Percentiles rank a stretch among this genome's conserved stretches.
Conservation (phyloP, 306 rosid genomes). For the Dryas alaskensis region DNA sequence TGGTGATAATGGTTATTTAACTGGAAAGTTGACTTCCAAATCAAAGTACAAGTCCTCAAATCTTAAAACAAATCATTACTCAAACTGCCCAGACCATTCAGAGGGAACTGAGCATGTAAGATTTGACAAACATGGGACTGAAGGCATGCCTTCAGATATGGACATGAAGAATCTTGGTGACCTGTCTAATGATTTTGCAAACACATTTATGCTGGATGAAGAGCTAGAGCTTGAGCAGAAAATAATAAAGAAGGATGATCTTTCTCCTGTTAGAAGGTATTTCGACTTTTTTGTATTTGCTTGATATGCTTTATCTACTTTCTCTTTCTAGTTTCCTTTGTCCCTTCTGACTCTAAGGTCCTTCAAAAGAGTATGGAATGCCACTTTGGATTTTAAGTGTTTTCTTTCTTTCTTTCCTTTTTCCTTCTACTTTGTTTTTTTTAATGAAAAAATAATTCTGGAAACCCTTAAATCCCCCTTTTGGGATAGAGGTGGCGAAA, state of each 20-base stretch:
- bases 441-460: background rate
- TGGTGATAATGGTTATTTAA: slow-evolving; percentile 16
- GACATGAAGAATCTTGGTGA: slow-evolving; percentile 46
- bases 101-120: slow-evolving; percentile 29
- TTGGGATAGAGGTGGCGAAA: background rate
- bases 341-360: background rate
- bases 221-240: slow-evolving; percentile 87
- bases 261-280: slow-evolving; percentile 63
- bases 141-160: slow-evolving; percentile 33
- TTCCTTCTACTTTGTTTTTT: too few relatives aligned
- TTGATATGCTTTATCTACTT: background rate
- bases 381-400: too few relatives aligned
- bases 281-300: slow-evolving; percentile 10
- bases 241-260: slow-evolving; percentile 43
- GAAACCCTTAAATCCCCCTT: background rate
- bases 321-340: slow-evolving; percentile 1
- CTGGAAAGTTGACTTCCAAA: slow-evolving; percentile 23
- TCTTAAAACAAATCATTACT: slow-evolving; percentile 22
- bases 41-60: slow-evolving; percentile 23
- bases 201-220: slow-evolving; percentile 94
- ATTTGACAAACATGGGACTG: slow-evolving; percentile 32
- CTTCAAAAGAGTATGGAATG: background rate
- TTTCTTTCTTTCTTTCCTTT: background rate
- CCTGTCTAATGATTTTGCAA: slow-evolving; percentile 66
- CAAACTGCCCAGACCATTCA: slow-evolving; percentile 22